Evolutionary conservation across 148 eudicot genomes (phyloP), one percentile per base, ranked within the genome.

Genomic region (Silene latifolia): DNA sequence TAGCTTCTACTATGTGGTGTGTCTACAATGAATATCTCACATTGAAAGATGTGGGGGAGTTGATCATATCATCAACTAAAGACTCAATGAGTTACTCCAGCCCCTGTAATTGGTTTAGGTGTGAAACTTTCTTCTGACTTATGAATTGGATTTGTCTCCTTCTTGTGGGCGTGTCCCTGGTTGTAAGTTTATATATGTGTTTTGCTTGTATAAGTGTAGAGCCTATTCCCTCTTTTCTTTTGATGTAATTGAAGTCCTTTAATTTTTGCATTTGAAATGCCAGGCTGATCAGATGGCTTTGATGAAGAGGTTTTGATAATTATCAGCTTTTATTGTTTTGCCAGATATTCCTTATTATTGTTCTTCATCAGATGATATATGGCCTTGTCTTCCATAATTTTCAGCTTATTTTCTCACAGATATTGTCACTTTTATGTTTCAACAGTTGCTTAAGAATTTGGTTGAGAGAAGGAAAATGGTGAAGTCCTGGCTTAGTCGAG

Each of bases 391-490:
- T 14, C 19, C 73, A 11, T 19, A 25, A 17, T 53, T 70, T 35
- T 19, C 73, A 53, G n/a, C 13, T 77, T 71, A 48, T 63, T 63
- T 29, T 39, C 46, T 17, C 64, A 48, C 27, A 20, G 7, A 17
- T 67, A n/a, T n/a, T n/a, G 13, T 32, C 42, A 47, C 32, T 23
- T 56, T 18, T 60, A 65, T 71, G 8, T 60, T 54, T 23, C 62
- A 61, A 39, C 29, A 95, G 99, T 82, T 96, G 85, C 93, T 96
- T 51, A 90, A 88, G 76, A 85, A 85, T 83, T 79, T 96, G 88
- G 98, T 96, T 39, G 97, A 90, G 80, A 88, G 98, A 67, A 89
- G 99, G 82, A 89, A 86, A 86, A 60, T 24, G 86, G 97, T 90
- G 39, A 96, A 96, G 72, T 77, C 85, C 35, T 86, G 84, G 91